Base-by-base conservation (phyloP, 208 protist genomes). In the Leishmania gerbilli region DNA sequence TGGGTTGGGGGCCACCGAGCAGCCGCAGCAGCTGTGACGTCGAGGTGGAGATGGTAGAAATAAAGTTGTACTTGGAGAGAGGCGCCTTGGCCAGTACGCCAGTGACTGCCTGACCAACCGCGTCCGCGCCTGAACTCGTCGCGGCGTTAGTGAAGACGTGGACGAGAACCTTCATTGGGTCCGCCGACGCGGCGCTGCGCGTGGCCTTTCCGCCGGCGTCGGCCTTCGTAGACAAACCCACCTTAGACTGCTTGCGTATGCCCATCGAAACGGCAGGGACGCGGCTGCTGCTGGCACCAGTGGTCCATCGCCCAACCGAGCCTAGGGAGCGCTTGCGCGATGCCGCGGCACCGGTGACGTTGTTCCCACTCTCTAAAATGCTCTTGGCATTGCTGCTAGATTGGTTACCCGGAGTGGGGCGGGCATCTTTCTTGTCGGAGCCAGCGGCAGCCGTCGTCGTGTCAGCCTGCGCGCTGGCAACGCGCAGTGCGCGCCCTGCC, bases 71-170 rank as follows among this genome's bases (percentile, higher is more conserved):
- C 37, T 76, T 82, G 11, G 82, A 88, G 53, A 93, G 85, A 11
- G 88, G 84, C 5, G 90, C 71, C 65, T 81, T 74, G 15, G 87
- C 82, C 47, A 93, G 79, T 21, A 93, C 83, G 15, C 79, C 51
- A 13, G 81, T 87, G 51, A 93, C 77, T 45, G 84, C 71, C 64
- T 89, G 71, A 27, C 88, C 90, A n/a, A 91, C 67, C 11, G 87
- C 80, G 2, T 67, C 62, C 6, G 82, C 86, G 34, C 74, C 74
- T 64, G 74, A 65, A 34, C 78, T 68, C 0, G 56, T 51, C 34
- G 87, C 71, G 7, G 85, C 80, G 19, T 64, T 79, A 19, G 87
- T 72, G 55, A 93, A 85, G n/a, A 89, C 78, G 72, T 93, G 90
- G 21, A 93, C 81, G 1, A 92, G 81, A 13, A 92, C 88, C n/a